These are phyloP conservation scores for Mycena floridula DNA, from an alignment of 768 basidiomycete species.

Conservation along the genomic window DNA sequence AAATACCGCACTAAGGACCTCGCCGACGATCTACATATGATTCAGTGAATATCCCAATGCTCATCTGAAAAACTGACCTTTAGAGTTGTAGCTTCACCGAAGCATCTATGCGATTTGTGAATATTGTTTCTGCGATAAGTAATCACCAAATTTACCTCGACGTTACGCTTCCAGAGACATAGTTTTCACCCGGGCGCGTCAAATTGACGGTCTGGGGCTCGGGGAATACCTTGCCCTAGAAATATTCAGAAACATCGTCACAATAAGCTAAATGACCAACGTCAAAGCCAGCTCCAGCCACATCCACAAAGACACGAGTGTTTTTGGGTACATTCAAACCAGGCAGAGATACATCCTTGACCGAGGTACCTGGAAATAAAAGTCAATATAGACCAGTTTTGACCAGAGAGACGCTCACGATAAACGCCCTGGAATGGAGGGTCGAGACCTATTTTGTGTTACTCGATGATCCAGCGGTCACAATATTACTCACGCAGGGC, in stretches of 20 bases:
- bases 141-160: not conserved
- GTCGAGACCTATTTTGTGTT: slow-evolving; percentile 48
- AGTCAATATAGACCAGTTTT: not conserved
- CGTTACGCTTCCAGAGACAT: not conserved
- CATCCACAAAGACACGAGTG: slow-evolving; percentile 55
- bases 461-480: not conserved
- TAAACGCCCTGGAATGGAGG: slow-evolving; percentile 68
- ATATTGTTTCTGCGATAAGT: slow-evolving; percentile 17
- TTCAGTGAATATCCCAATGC: not conserved
- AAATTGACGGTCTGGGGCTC: slow-evolving; percentile 4
- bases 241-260: not conserved
- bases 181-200: slow-evolving; percentile 1
- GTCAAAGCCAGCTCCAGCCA: slow-evolving; percentile 48
- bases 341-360: slow-evolving; percentile 38
- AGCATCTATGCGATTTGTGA: slow-evolving; percentile 15
- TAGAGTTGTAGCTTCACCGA: slow-evolving; percentile 49
- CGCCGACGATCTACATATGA: slow-evolving; percentile 39
- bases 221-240: slow-evolving; percentile 1
- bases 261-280: slow-evolving; percentile 31
- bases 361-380: slow-evolving; percentile 33
- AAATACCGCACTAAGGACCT: slow-evolving; percentile 62
- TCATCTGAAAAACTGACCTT: slow-evolving; percentile 30
- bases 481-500: slow-evolving; percentile 52
- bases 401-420: slow-evolving; percentile 32
- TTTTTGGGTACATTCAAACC: slow-evolving; percentile 36